Conservation (phyloP, 352 stramenopile species). For the Globisporangium heterothallicum region DNA sequence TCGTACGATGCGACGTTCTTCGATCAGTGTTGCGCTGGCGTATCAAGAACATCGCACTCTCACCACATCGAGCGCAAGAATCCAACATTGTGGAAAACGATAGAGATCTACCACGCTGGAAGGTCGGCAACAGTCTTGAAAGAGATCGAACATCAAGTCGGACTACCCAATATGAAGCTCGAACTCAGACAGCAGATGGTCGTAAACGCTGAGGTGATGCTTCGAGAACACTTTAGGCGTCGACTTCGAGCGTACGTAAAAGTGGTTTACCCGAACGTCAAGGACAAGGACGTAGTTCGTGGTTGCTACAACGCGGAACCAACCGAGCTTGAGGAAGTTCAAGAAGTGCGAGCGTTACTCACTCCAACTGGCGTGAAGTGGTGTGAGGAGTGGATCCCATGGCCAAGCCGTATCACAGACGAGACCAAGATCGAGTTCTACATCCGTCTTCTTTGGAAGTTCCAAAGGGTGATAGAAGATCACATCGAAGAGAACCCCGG, state of each 20-base stretch:
- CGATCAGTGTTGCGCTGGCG: slow-evolving; percentile 11
- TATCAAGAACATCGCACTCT: slow-evolving; percentile 5
- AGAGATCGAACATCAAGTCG: slow-evolving; percentile 3
- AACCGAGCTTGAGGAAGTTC: neutral
- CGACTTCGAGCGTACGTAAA: slow-evolving; percentile 10
- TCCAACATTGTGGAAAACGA: slow-evolving; percentile 9
- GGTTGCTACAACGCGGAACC: slow-evolving; percentile 9
- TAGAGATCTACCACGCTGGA: slow-evolving; percentile 3
- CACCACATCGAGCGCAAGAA: slow-evolving; percentile 10
- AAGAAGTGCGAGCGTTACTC: slow-evolving; percentile 2
- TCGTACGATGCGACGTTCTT: slow-evolving; percentile 14
- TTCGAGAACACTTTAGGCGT: slow-evolving; percentile 13
- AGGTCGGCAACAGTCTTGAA: slow-evolving; percentile 3
- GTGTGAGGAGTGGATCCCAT: slow-evolving; percentile 14
- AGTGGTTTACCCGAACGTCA: slow-evolving; percentile 8
- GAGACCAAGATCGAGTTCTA: slow-evolving; percentile 7
- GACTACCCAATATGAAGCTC: neutral
- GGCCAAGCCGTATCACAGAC: slow-evolving; percentile 11
- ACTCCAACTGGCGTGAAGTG: neutral
- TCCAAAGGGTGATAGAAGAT: slow-evolving; percentile 10
- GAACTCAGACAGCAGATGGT: slow-evolving; percentile 10
- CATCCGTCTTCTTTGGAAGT: slow-evolving; percentile 9
- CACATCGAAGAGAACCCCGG: slow-evolving; percentile 6
- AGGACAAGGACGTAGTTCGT: slow-evolving; percentile 5
- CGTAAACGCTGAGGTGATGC: slow-evolving; percentile 11